Percentiles rank a stretch among this genome's conserved stretches.
Evolutionary conservation across 1,284 basidiomycete species (phyloP).

Genomic region (Mixia osmundae): DNA sequence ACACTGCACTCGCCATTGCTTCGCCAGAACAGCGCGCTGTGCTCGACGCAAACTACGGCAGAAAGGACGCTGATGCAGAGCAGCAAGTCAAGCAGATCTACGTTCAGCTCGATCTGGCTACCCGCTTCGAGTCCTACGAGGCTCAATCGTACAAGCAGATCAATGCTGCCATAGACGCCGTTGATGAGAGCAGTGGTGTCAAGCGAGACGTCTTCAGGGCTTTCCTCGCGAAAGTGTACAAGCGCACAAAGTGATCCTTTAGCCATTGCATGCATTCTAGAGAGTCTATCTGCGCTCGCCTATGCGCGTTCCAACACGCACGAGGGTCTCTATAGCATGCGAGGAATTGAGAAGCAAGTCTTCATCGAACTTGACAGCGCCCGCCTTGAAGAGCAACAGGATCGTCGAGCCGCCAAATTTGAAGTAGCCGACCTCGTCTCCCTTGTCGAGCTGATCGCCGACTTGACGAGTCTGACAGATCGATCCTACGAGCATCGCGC

Average conservation of each 20-base stretch:
- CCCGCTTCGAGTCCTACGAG: slow-evolving; percentile 54
- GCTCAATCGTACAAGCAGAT: slow-evolving; percentile 43
- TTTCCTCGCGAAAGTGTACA: slow-evolving; percentile 74
- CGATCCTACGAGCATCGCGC: slow-evolving; percentile 31
- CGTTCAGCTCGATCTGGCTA: slow-evolving; percentile 42
- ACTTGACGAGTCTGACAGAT: slow-evolving; percentile 25
- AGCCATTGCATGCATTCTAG: too few species aligned
- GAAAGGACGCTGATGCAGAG: slow-evolving; percentile 44
- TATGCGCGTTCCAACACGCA: slow-evolving; percentile 58
- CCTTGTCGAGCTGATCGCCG: slow-evolving; percentile 23
- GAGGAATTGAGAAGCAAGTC: slow-evolving; percentile 15
- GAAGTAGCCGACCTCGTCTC: slow-evolving; percentile 56
- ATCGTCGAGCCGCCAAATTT: slow-evolving; percentile 82
- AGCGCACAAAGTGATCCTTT: too few species aligned
- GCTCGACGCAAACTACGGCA: slow-evolving; percentile 58
- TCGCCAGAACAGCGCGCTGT: slow-evolving; percentile 35
- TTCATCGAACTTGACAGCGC: slow-evolving; percentile 61
- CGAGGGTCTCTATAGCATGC: slow-evolving; percentile 20
- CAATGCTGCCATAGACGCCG: slow-evolving; percentile 38
- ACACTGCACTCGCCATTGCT: slow-evolving; percentile 52
- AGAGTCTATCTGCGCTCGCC: too few species aligned
- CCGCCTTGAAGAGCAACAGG: slow-evolving; percentile 62
- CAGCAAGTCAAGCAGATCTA: slow-evolving; percentile 52
- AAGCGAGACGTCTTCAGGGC: slow-evolving; percentile 57
- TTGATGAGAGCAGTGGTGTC: slow-evolving; percentile 41